Base-by-base conservation (phyloP, 768 basidiomycete species). In the Agrocybe praecox region DNA sequence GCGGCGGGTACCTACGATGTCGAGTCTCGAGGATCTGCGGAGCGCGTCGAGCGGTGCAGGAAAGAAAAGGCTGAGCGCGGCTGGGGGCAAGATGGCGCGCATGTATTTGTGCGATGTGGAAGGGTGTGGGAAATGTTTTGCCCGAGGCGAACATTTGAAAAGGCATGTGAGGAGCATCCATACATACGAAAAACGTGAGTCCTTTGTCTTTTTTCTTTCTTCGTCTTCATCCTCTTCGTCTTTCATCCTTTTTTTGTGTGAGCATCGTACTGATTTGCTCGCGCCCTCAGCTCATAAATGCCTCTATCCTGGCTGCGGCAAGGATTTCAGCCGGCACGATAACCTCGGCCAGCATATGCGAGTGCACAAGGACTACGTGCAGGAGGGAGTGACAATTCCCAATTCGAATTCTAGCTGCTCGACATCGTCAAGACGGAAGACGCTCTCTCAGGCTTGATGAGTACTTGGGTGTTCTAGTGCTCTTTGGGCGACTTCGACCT, bases 101-200 rank as follows among this genome's bases (percentile, higher is more conserved):
- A 77, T 83, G 62, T 92, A 92, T 69, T 76, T 83, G 47, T 95
- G 93, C 76, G 81, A 82, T 56, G 92, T 94, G 23, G 81, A 83
- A 15, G 92, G 87, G 6, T 96, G 94, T 69, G 89, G 88, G 43
- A 94, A 94, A 74, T 90, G 87, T 64, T 96, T 96, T 72, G 87
- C 88, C 33, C 80, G 94, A 26, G 89, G 89, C 19, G 94, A 96
- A 72, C 94, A 96, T 69, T 74, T 96, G 60, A 95, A 95, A 79
- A 78, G 94, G 60, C 94, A 96, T 69, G 82, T 95, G 40, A 75
- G 92, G 62, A 89, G 88, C 65, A 93, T 96, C 52, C 94, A 96
- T 73, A 94, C 94, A 21, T 84, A 94, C 71, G 93, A 95, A 69
- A 94, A 93, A 77, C 94, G 94, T 95, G 67, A 72, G 92, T 82